A percentile compares a stretch with the other conserved stretches of the same genome.
phyloP scores from a whole-genome alignment of 2,329 filamentous ascomycete genomes.

The Ceratocystis eucalypticola region DNA sequence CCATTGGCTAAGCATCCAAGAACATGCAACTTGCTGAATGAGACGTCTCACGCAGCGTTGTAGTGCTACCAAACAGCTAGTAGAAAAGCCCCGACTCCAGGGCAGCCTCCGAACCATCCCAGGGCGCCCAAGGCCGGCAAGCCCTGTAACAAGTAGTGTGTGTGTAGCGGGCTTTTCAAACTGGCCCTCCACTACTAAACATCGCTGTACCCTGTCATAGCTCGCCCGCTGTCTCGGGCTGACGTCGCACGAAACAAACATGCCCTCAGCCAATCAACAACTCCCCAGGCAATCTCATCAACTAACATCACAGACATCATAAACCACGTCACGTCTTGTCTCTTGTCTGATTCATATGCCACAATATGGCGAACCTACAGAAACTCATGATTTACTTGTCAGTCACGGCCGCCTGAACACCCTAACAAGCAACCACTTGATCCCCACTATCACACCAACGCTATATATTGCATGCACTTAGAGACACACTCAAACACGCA shows the following conservation, averaged over 20 bases:
- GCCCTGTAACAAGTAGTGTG: too few relatives aligned
- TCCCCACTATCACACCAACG: neutral
- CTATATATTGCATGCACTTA: neutral
- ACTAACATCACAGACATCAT: neutral
- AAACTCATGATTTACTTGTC: neutral
- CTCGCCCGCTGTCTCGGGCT: neutral
- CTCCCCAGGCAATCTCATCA: neutral
- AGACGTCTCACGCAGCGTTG: too few relatives aligned
- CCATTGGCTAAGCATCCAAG: too few relatives aligned
- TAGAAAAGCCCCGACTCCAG: too few relatives aligned
- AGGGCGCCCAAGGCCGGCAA: too few relatives aligned
- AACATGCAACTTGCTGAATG: too few relatives aligned
- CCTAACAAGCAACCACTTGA: neutral
- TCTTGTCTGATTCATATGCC: neutral
- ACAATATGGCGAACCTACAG: neutral
- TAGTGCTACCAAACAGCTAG: too few relatives aligned
- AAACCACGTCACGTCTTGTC: neutral
- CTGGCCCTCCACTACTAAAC: neutral
- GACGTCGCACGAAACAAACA: constrained; percentile 1
- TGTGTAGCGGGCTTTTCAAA: too few relatives aligned
- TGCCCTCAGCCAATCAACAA: neutral
- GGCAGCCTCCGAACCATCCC: too few relatives aligned
- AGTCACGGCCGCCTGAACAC: neutral
- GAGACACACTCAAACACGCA: neutral
- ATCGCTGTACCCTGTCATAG: neutral